phyloP scores from a whole-genome alignment of 768 basidiomycete genomes.

The Termitomyces sp. region DNA sequence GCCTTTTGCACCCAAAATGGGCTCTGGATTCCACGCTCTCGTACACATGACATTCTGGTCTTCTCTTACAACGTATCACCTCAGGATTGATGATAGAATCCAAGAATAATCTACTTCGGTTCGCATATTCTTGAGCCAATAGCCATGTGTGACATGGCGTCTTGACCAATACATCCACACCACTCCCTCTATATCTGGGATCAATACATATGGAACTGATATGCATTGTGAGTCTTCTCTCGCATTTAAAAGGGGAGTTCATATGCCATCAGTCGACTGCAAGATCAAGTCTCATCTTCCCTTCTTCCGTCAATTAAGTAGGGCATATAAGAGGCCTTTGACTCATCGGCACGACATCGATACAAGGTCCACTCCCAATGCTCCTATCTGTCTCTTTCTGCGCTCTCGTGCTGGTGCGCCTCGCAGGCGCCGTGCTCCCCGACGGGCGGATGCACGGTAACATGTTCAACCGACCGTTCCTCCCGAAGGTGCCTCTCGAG shows the following conservation, averaged over 20 bases:
- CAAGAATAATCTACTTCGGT: neutral
- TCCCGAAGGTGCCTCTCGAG: conserved; percentile 26
- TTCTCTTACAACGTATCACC: neutral
- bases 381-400: neutral
- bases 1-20: neutral
- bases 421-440: conserved; percentile 18
- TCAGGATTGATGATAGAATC: neutral
- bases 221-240: neutral
- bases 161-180: neutral
- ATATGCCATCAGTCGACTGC: neutral
- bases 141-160: neutral
- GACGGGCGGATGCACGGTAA: conserved; percentile 38
- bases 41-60: neutral
- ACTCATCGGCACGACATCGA: neutral
- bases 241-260: neutral
- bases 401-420: conserved; percentile 13
- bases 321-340: neutral
- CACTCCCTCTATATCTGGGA: neutral
- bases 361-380: neutral
- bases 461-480: conserved; percentile 26
- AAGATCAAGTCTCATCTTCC: neutral
- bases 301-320: neutral
- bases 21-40: neutral
- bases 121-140: neutral
- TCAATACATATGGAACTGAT: neutral